Evolutionary conservation across 345 rosid genomes (phyloP).

Genomic region (Syzygium jambos): DNA sequence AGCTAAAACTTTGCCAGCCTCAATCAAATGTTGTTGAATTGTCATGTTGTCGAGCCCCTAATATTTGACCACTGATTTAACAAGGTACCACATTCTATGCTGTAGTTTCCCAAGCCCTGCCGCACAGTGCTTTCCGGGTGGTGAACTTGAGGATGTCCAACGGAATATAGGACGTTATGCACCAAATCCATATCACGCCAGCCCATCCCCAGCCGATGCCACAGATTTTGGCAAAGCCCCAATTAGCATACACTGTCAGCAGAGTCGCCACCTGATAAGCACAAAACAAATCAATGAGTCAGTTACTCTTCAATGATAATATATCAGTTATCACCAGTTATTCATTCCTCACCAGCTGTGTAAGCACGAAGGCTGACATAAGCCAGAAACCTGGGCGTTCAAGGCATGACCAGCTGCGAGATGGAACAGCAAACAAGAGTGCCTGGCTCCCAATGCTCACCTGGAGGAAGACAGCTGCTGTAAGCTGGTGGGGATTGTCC

Average conservation of each 20-base stretch:
- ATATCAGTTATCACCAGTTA: background rate
- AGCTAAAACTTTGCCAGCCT: background rate
- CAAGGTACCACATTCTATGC: constrained; percentile 52
- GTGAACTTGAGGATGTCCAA: constrained; percentile 64
- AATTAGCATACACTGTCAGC: constrained; percentile 61
- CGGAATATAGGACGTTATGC: constrained; percentile 51
- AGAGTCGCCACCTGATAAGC: constrained; percentile 46
- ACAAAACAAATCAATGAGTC: background rate
- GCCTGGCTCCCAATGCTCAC: constrained; percentile 86
- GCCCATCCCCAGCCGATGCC: constrained; percentile 86
- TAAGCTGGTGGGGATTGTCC: constrained; percentile 34
- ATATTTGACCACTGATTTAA: constrained; percentile 76
- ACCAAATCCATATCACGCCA: constrained; percentile 78
- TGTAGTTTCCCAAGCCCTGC: constrained; percentile 67
- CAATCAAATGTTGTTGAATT: constrained; percentile 63
- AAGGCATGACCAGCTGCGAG: constrained; percentile 66
- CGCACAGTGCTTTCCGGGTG: constrained; percentile 42
- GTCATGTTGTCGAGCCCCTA: constrained; percentile 80
- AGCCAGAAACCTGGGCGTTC: constrained; percentile 75
- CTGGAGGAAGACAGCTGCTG: constrained; percentile 73
- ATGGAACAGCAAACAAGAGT: constrained; percentile 83
- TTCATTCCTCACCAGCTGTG: constrained; percentile 10
- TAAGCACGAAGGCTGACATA: constrained; percentile 41
- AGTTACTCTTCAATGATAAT: background rate
- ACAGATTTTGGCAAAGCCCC: constrained; percentile 45